Evolutionary conservation across 139 green algal genomes (phyloP).

Genomic region (Mesostigma viride): DNA sequence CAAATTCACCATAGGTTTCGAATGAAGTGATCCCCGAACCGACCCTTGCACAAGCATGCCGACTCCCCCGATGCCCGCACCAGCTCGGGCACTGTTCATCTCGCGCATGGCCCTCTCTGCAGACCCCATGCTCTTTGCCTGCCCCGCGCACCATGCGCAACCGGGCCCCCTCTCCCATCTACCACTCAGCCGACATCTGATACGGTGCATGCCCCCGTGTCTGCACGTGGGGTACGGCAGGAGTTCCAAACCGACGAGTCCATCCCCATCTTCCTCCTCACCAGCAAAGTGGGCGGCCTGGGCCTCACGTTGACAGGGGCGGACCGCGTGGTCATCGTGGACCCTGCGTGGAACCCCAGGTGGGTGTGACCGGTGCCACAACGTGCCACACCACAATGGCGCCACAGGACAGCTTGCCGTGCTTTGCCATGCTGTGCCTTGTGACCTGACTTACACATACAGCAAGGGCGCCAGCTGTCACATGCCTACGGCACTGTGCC

Average conservation of each 20-base stretch:
- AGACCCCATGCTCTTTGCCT: too few species aligned
- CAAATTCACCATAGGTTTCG: too few species aligned
- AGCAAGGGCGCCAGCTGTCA: not conserved
- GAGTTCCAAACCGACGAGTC: conserved; percentile 53
- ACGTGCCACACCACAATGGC: not conserved
- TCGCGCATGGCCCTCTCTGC: too few species aligned
- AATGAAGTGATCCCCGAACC: too few species aligned
- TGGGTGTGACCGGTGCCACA: conserved; percentile 19
- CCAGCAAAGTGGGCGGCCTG: conserved; percentile 68
- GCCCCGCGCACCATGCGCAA: too few species aligned
- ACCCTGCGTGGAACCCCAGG: conserved; percentile 59
- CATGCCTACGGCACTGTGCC: not conserved
- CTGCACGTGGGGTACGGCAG: too few species aligned
- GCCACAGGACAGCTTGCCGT: not conserved
- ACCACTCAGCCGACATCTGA: too few species aligned
- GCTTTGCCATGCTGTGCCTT: not conserved
- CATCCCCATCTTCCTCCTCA: conserved; percentile 84
- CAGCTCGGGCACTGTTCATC: too few species aligned
- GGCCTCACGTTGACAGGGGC: conserved; percentile 87
- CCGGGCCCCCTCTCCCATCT: too few species aligned
- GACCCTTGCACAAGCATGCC: too few species aligned
- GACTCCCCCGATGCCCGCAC: too few species aligned
- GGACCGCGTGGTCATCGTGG: conserved; percentile 75
- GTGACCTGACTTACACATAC: not conserved
- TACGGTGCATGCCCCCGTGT: too few species aligned